Percentiles rank a stretch among this genome's conserved stretches.
These are phyloP conservation scores for Talaromyces sp. DNA, from an alignment of 2,329 filamentous ascomycete genomes.

Conservation along the genomic window DNA sequence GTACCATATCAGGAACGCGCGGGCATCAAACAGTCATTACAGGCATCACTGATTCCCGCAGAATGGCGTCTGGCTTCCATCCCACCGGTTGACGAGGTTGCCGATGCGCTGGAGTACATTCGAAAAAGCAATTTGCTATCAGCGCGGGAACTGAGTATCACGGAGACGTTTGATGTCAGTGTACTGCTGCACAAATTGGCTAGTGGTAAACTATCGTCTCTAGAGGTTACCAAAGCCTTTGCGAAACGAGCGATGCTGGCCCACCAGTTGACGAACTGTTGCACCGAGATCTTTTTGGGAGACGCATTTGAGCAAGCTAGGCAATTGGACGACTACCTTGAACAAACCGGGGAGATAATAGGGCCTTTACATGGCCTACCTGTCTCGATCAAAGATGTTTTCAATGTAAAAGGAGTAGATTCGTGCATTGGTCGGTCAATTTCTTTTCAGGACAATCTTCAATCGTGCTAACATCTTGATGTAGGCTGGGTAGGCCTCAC, in stretches of 20 bases:
- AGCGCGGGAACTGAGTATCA: conserved; percentile 24
- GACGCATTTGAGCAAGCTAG: conserved; percentile 22
- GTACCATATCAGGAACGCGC: conserved; percentile 25
- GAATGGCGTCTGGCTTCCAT: conserved; percentile 27
- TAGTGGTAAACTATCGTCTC: conserved; percentile 43
- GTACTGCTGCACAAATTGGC: conserved; percentile 36
- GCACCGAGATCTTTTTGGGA: conserved; percentile 26
- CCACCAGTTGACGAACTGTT: conserved; percentile 37
- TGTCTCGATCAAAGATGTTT: conserved; percentile 28
- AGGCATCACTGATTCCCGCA: conserved; percentile 23
- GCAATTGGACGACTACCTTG: conserved; percentile 22
- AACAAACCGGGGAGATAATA: conserved; percentile 20
- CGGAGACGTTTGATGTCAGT: conserved; percentile 26
- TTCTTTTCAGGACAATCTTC: neutral
- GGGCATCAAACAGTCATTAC: conserved; percentile 24
- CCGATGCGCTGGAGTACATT: conserved; percentile 24
- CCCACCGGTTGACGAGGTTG: conserved; percentile 22
- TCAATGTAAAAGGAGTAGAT: conserved; percentile 24
- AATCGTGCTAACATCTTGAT: conserved; percentile 8
- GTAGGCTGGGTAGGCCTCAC: conserved; percentile 18
- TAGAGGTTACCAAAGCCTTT: conserved; percentile 52
- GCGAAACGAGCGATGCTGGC: conserved; percentile 54
- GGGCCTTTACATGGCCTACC: conserved; percentile 29
- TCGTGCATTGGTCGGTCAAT: conserved; percentile 19
- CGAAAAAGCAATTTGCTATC: conserved; percentile 16